Conservation (phyloP, 179 eudicot species). For the Corrigiola litoralis region DNA sequence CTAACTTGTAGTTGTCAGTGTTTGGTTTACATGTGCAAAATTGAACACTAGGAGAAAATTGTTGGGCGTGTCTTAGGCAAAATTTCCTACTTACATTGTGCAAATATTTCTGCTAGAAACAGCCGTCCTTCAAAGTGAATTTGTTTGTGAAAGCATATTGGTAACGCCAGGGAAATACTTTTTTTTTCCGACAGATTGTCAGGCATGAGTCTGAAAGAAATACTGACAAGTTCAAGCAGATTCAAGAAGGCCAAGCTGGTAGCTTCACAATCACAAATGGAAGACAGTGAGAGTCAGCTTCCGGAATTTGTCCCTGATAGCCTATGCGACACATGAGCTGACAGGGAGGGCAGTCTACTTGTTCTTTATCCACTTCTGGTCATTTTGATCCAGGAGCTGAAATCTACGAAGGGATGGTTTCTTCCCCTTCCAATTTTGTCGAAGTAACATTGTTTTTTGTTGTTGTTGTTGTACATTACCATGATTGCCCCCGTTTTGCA, state of each 20-base stretch:
- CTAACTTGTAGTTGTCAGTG: too few relatives aligned
- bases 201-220: slow-evolving; percentile 27
- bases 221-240: slow-evolving; percentile 58
- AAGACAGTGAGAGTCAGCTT: slow-evolving; percentile 43
- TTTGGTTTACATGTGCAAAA: too few relatives aligned
- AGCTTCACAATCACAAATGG: slow-evolving; percentile 49
- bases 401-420: not conserved
- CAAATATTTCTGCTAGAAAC: too few relatives aligned
- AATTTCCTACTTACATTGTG: too few relatives aligned
- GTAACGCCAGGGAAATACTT: too few relatives aligned
- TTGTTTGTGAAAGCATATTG: too few relatives aligned
- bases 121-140: too few relatives aligned
- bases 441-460: not conserved
- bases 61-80: too few relatives aligned
- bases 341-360: not conserved
- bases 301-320: slow-evolving; percentile 66
- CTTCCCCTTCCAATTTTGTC: slow-evolving; percentile 24
- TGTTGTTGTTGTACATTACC: too few relatives aligned
- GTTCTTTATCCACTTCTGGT: not conserved
- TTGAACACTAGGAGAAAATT: too few relatives aligned
- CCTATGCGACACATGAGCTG: slow-evolving; percentile 29
- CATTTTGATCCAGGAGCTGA: not conserved
- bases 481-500: too few relatives aligned
- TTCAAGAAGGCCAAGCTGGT: slow-evolving; percentile 67
- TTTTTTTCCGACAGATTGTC: slow-evolving; percentile 29